Percentiles rank a stretch among this genome's conserved stretches.
phyloP scores from a whole-genome alignment of 495 filamentous ascomycete genomes.

The Hypoxylon rickii region DNA sequence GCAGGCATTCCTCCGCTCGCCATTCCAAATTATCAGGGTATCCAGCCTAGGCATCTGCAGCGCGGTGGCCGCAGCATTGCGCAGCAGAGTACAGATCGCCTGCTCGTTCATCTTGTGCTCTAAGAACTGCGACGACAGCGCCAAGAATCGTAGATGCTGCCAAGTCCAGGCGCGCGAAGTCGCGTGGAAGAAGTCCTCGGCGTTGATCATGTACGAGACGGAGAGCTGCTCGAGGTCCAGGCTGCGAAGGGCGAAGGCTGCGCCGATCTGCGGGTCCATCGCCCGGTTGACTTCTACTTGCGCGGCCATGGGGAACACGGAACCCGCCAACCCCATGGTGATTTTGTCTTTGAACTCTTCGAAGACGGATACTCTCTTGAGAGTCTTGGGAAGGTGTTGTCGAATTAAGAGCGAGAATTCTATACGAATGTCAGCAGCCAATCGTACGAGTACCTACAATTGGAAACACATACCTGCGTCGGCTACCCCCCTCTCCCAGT shows the following conservation, averaged over 20 bases:
- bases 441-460: background rate
- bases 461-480: background rate
- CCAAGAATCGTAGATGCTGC: background rate
- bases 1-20: too few species aligned
- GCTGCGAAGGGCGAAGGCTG: background rate
- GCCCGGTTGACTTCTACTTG: background rate
- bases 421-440: background rate
- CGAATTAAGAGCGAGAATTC: background rate
- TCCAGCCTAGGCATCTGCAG: too few species aligned
- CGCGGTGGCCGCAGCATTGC: background rate
- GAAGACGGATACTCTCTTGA: background rate
- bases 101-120: background rate
- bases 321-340: background rate
- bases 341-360: background rate
- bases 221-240: background rate
- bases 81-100: background rate
- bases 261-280: background rate
- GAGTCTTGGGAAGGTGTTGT: background rate
- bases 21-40: too few species aligned
- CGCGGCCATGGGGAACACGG: background rate
- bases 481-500: background rate
- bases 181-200: background rate
- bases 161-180: background rate
- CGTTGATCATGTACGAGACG: background rate
- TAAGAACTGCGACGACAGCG: background rate